phyloP scores from a whole-genome alignment of 2,329 filamentous ascomycete species.

The Hymenoscyphus albidus region DNA sequence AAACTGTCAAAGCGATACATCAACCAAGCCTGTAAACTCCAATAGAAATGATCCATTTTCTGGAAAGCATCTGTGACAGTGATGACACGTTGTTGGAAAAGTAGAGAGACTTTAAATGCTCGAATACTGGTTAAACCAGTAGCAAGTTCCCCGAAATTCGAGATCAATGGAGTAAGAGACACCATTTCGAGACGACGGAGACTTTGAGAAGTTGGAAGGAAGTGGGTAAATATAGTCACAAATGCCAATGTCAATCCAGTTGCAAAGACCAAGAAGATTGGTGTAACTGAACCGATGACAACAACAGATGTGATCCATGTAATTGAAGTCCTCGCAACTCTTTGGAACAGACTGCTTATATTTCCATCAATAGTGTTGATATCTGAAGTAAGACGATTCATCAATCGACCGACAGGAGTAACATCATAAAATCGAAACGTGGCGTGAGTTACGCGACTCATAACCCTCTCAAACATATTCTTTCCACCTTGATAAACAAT shows the following conservation, averaged over 20 bases:
- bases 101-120: slow-evolving; percentile 72
- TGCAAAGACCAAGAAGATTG: slow-evolving; percentile 71
- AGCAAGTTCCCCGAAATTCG: slow-evolving; percentile 84
- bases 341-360: slow-evolving; percentile 70
- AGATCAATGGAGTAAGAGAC: slow-evolving; percentile 81
- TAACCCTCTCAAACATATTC: slow-evolving; percentile 67
- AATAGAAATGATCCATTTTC: slow-evolving; percentile 95
- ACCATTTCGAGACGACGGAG: slow-evolving; percentile 84
- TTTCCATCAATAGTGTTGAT: slow-evolving; percentile 86
- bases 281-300: slow-evolving; percentile 77
- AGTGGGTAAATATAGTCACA: slow-evolving; percentile 68
- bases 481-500: slow-evolving; percentile 78
- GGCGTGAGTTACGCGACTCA: slow-evolving; percentile 70
- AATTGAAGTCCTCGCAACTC: slow-evolving; percentile 66
- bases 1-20: slow-evolving; percentile 72
- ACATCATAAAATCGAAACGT: slow-evolving; percentile 90
- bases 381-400: slow-evolving; percentile 89
- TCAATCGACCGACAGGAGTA: slow-evolving; percentile 81
- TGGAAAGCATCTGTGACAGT: slow-evolving; percentile 83
- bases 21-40: slow-evolving; percentile 82
- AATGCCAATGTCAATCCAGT: slow-evolving; percentile 64
- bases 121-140: slow-evolving; percentile 84
- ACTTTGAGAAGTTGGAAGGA: slow-evolving; percentile 79
- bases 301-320: slow-evolving; percentile 68
- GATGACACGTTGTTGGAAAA: slow-evolving; percentile 78